Evolutionary conservation across 2,329 filamentous ascomycete species (phyloP).

Genomic region (Aspergillus cejpii): DNA sequence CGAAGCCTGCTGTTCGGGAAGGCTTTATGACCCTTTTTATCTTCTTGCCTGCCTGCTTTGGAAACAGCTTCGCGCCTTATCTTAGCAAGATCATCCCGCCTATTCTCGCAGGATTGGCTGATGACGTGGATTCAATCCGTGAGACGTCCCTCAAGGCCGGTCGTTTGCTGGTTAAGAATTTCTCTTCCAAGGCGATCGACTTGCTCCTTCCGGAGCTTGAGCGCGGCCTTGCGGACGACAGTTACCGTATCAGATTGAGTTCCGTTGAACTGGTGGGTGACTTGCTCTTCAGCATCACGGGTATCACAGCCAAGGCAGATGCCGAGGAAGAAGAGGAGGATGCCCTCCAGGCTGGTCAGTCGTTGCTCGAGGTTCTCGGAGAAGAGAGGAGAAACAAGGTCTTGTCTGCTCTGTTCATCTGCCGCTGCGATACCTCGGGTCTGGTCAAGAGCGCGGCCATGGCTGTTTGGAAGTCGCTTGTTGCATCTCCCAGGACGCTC

Average conservation of each 20-base stretch:
- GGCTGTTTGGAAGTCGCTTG: slow-evolving; percentile 92
- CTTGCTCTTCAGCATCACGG: slow-evolving; percentile 93
- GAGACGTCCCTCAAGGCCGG: slow-evolving; percentile 94
- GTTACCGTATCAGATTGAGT: slow-evolving; percentile 93
- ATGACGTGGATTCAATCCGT: slow-evolving; percentile 92
- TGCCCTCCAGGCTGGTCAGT: slow-evolving; percentile 79
- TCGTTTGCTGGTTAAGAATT: slow-evolving; percentile 94
- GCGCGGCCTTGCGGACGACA: slow-evolving; percentile 93
- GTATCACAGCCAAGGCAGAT: slow-evolving; percentile 74
- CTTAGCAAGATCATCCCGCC: slow-evolving; percentile 92
- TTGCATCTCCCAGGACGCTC: slow-evolving; percentile 82
- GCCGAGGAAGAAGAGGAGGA: slow-evolving; percentile 71
- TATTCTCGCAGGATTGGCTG: slow-evolving; percentile 86
- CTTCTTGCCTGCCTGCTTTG: slow-evolving; percentile 96
- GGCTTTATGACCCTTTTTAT: slow-evolving; percentile 99
- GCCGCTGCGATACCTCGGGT: slow-evolving; percentile 90
- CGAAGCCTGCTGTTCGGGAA: slow-evolving; percentile 84
- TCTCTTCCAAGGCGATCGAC: slow-evolving; percentile 89
- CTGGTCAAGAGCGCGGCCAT: slow-evolving; percentile 85
- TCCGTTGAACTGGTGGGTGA: slow-evolving; percentile 97
- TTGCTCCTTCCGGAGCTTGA: slow-evolving; percentile 90
- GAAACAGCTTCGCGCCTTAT: slow-evolving; percentile 96
- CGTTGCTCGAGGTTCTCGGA: slow-evolving; percentile 87
- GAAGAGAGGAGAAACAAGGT: slow-evolving; percentile 97
- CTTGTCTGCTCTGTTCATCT: slow-evolving; percentile 93